Percentiles rank a stretch among this genome's conserved stretches.
These are phyloP conservation scores for Solanum chacoense DNA, from an alignment of 305 asterid genomes.

Conservation along the genomic window DNA sequence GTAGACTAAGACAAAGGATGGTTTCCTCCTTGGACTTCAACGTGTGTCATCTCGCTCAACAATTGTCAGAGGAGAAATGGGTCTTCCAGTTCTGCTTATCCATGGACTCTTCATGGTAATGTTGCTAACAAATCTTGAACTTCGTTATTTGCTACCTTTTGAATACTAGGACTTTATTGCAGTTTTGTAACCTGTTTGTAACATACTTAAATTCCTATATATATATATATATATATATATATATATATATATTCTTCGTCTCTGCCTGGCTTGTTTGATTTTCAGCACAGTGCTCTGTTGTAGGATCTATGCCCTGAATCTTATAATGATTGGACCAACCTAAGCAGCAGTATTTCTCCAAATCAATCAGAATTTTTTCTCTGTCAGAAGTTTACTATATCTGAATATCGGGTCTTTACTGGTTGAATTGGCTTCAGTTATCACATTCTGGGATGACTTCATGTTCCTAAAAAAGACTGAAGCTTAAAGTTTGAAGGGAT, in stretches of 20 bases:
- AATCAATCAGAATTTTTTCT: background rate
- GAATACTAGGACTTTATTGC: background rate
- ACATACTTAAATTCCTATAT: background rate
- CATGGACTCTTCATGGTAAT: slow-evolving; percentile 93
- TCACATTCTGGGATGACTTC: background rate
- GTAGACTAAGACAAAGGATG: slow-evolving; percentile 78
- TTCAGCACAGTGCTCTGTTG: background rate
- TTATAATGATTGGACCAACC: background rate
- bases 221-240: background rate
- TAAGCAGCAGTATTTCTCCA: background rate
- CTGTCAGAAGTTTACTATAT: background rate
- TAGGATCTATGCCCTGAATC: background rate
- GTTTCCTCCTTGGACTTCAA: slow-evolving; percentile 78
- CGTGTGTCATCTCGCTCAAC: slow-evolving; percentile 62
- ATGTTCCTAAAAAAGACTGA: background rate
- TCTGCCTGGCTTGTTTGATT: background rate
- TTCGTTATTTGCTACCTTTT: background rate
- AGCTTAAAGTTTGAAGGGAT: background rate
- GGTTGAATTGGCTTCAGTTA: background rate
- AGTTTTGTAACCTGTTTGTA: background rate
- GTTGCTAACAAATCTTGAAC: background rate
- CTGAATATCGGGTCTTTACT: background rate
- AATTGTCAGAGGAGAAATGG: slow-evolving; percentile 15
- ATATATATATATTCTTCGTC: background rate
- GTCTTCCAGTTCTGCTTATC: slow-evolving; percentile 69